Evolutionary conservation across 176 grass and related monocot genomes (phyloP), one percentile per base, ranked within the genome.

Genomic region (Calamus simplicifolius): DNA sequence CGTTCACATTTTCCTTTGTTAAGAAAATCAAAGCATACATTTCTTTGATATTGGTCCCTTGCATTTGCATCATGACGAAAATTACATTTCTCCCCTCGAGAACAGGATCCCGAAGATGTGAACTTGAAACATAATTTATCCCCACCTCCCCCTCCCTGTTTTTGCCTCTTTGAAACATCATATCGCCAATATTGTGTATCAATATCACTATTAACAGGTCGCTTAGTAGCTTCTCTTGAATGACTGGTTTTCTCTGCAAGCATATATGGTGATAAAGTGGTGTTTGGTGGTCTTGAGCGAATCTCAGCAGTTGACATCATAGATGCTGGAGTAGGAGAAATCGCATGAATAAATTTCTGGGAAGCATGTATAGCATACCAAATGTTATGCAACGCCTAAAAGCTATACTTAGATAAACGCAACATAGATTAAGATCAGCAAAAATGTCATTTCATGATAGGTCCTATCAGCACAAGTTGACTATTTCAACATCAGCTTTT

Each of bases 341-440:
- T 91, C 48, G 83, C 92, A 85, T 97, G 92, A 82, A 91, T 91
- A 91, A 88, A 97, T 77, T 80, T 97, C 84, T 97, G 81, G 59
- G 85, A 64, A 83, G 64, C 55, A 53, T 65, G 57, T 62, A 65
- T 21, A 60, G 68, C 57, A 61, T 7, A 81, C 18, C 55, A 70
- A 53, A 61, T 74, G 4, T 52, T 55, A 74, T 81, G 49, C 68
- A 82, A 66, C 2, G 49, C 55, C 26, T 57, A 64, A 25, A 29
- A 78, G 27, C 49, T 52, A 57, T 67, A 61, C 6, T 25, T 5
- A 60, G 58, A 25, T 63, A 74, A n/a, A 59, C n/a, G 26, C 19
- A 52, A 76, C 35, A 76, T 59, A 43, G 2, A 43, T 43, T 43
- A 43, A 43, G 8, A 43, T 43, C 8, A 43, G 12, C 35, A 43